Conservation (phyloP, 768 basidiomycete genomes). For the Agrocybe chaxingu region DNA sequence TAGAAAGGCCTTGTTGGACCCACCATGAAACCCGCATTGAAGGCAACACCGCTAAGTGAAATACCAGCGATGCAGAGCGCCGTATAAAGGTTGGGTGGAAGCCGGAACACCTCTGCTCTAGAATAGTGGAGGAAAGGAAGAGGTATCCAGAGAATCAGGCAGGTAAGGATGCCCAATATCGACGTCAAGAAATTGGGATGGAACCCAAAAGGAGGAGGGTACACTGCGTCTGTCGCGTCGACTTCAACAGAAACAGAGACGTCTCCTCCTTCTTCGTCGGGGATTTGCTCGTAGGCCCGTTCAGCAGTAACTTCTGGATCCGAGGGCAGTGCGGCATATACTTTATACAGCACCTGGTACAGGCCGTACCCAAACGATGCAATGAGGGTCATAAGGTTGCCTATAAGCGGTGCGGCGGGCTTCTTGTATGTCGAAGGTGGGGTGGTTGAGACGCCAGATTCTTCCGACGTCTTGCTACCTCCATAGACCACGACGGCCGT, state of each 20-base stretch:
- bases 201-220: slow-evolving; percentile 77
- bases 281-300: slow-evolving; percentile 41
- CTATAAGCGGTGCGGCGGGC: slow-evolving; percentile 57
- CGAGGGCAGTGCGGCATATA: slow-evolving; percentile 66
- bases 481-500: slow-evolving; percentile 83
- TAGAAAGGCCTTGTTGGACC: slow-evolving; percentile 12
- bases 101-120: slow-evolving; percentile 61
- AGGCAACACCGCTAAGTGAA: slow-evolving; percentile 66
- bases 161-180: slow-evolving; percentile 74
- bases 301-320: slow-evolving; percentile 50
- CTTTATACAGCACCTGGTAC: slow-evolving; percentile 86
- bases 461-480: slow-evolving; percentile 35
- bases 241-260: slow-evolving; percentile 8
- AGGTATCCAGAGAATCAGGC: slow-evolving; percentile 74
- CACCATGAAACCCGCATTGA: slow-evolving; percentile 88
- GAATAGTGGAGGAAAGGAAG: slow-evolving; percentile 70
- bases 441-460: slow-evolving; percentile 8
- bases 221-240: slow-evolving; percentile 30
- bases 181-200: slow-evolving; percentile 82
- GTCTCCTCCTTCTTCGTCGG: slow-evolving; percentile 25
- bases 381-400: slow-evolving; percentile 69
- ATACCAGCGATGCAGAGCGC: slow-evolving; percentile 62
- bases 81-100: slow-evolving; percentile 51
- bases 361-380: slow-evolving; percentile 73
- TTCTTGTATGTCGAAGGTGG: slow-evolving; percentile 16